Conservation (phyloP, 768 basidiomycete genomes). For the Gautieria morchelliformis region DNA sequence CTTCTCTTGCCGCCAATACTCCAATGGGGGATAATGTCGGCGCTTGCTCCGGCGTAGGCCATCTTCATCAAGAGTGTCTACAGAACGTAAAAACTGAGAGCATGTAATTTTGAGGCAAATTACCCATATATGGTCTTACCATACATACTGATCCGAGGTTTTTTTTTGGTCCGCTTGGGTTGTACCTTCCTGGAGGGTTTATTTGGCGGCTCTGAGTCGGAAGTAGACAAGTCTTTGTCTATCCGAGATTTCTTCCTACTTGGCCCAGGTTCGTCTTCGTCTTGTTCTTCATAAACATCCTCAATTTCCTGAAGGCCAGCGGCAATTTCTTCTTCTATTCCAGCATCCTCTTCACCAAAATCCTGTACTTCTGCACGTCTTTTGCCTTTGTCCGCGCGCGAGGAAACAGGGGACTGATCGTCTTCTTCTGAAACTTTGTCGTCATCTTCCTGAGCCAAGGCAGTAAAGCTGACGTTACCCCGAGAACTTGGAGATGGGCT, state of each 20-base stretch:
- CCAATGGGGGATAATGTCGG: constrained; percentile 61
- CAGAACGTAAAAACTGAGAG: not conserved
- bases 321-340: constrained; percentile 34
- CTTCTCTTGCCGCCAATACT: constrained; percentile 90
- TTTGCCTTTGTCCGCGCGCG: constrained; percentile 29
- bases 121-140: not conserved
- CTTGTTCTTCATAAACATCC: constrained; percentile 2
- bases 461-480: constrained; percentile 34
- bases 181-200: constrained; percentile 18
- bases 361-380: constrained; percentile 22
- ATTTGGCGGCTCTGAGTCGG: constrained; percentile 8
- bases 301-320: constrained; percentile 24
- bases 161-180: constrained; percentile 15
- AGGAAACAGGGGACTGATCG: constrained; percentile 18
- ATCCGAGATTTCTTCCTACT: constrained; percentile 10
- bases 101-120: not conserved
- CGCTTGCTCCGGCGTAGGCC: constrained; percentile 68
- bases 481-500: constrained; percentile 10
- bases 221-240: not conserved
- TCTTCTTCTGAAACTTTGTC: constrained; percentile 24
- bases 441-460: constrained; percentile 39
- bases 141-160: constrained; percentile 22
- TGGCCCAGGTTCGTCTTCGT: not conserved
- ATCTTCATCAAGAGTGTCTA: constrained; percentile 22
- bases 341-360: constrained; percentile 15